Evolutionary conservation across 192 early-diverging fungal genomes (phyloP).

Genomic region (Backusella tarrabulga): DNA sequence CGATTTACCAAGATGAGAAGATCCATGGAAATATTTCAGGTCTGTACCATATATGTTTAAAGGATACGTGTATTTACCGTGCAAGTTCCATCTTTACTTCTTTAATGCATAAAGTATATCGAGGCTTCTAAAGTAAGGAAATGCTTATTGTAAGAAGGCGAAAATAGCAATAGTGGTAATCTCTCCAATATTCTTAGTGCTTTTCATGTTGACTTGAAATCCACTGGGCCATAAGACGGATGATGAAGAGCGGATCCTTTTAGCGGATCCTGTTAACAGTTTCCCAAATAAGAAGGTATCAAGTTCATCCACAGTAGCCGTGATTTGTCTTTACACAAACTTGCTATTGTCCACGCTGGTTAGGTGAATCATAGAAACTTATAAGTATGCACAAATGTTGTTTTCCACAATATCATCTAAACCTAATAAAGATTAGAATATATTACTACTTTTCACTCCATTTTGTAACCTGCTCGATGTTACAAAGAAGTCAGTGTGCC

Average conservation of each 20-base stretch:
- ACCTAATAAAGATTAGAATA: not conserved
- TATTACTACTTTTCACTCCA: not conserved
- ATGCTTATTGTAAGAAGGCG: too few relatives aligned
- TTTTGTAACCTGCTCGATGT: not conserved
- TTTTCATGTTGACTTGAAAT: not conserved
- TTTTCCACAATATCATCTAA: not conserved
- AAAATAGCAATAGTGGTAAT: not conserved
- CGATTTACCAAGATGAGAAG: not conserved
- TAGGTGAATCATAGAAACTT: too few relatives aligned
- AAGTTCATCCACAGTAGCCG: too few relatives aligned
- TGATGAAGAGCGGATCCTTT: not conserved
- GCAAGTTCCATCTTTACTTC: too few relatives aligned
- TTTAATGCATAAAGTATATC: too few relatives aligned
- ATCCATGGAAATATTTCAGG: not conserved
- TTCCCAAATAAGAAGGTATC: not conserved
- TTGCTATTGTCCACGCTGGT: too few relatives aligned
- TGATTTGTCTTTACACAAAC: too few relatives aligned
- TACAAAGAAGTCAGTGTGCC: not conserved
- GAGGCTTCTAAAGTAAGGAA: too few relatives aligned
- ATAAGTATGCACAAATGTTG: too few relatives aligned
- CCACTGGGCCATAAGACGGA: not conserved
- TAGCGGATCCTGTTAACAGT: not conserved
- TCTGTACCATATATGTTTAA: not conserved
- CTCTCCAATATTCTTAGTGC: not conserved
- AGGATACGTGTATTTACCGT: not conserved